Conservation (phyloP, 164 flowering plant species). For the Vitis rupestris region DNA sequence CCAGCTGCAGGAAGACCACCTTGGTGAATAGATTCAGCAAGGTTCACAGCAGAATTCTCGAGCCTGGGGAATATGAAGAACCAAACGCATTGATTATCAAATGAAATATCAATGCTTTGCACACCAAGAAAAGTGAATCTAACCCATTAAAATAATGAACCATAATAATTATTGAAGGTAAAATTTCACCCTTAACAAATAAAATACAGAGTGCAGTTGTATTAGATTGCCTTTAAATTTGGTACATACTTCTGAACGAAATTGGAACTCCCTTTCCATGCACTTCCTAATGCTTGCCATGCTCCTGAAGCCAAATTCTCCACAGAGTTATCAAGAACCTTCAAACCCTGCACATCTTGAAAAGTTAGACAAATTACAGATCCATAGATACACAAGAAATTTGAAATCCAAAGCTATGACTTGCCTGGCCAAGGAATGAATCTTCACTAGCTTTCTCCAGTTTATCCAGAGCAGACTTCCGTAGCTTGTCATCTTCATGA, state of each 20-base stretch:
- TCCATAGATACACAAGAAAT: not conserved
- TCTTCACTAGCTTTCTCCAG: slow-evolving; percentile 93
- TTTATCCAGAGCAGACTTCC: slow-evolving; percentile 71
- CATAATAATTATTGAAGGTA: no score
- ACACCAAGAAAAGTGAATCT: not conserved
- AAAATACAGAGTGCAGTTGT: not conserved
- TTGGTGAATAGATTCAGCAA: slow-evolving; percentile 74
- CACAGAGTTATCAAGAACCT: slow-evolving; percentile 80
- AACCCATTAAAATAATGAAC: not conserved
- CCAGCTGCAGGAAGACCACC: slow-evolving; percentile 58
- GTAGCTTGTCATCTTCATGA: slow-evolving; percentile 49
- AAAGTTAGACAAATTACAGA: not conserved
- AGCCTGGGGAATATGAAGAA: slow-evolving; percentile 46
- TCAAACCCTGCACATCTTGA: slow-evolving; percentile 66
- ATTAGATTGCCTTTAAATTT: not conserved
- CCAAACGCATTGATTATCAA: not conserved
- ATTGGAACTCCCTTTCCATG: slow-evolving; percentile 75
- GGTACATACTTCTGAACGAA: slow-evolving; percentile 76
- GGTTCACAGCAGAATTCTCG: slow-evolving; percentile 73
- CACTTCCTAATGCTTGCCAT: slow-evolving; percentile 93
- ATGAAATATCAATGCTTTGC: not conserved
- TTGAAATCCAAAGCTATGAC: slow-evolving; percentile 12
- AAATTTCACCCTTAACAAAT: no score
- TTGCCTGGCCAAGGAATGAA: slow-evolving; percentile 86
- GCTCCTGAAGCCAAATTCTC: slow-evolving; percentile 95